Conservation (phyloP, 1,139 yeast species). For the Wickerhamomyces sp. region DNA sequence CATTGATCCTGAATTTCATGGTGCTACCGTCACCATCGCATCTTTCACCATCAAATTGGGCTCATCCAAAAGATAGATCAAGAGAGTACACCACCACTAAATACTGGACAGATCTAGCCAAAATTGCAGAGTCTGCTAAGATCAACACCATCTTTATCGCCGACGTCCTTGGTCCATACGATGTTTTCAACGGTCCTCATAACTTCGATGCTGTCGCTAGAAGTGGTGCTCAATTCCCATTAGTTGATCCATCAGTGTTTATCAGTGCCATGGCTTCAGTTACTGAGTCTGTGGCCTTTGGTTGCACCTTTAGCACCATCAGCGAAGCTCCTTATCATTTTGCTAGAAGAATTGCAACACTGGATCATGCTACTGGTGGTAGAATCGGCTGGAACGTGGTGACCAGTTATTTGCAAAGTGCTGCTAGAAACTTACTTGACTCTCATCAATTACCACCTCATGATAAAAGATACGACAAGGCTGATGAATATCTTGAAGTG, state of each 20-base stretch:
- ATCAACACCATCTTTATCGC: slow-evolving; percentile 42
- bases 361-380: slow-evolving; percentile 41
- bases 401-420: slow-evolving; percentile 38
- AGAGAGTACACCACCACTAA: slow-evolving; percentile 27
- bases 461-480: slow-evolving; percentile 35
- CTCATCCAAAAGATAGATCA: slow-evolving; percentile 35
- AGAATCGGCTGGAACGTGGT: slow-evolving; percentile 44
- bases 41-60: slow-evolving; percentile 36
- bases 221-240: slow-evolving; percentile 39
- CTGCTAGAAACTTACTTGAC: slow-evolving; percentile 35
- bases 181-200: slow-evolving; percentile 36
- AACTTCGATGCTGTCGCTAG: slow-evolving; percentile 31
- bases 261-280: slow-evolving; percentile 39
- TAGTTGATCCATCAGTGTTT: slow-evolving; percentile 36
- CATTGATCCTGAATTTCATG: slow-evolving; percentile 36
- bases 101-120: slow-evolving; percentile 42
- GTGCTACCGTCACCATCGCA: slow-evolving; percentile 37
- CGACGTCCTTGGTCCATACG: slow-evolving; percentile 42
- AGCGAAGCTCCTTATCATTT: slow-evolving; percentile 44
- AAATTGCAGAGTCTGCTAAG: slow-evolving; percentile 39
- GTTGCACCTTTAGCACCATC: slow-evolving; percentile 38
- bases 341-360: slow-evolving; percentile 39
- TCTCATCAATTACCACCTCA: slow-evolving; percentile 35
- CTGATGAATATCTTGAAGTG: slow-evolving; percentile 38
- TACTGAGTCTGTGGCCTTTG: slow-evolving; percentile 35